Evolutionary conservation across 2,329 filamentous ascomycete genomes (phyloP).

Genomic region (Fusarium continuum): DNA sequence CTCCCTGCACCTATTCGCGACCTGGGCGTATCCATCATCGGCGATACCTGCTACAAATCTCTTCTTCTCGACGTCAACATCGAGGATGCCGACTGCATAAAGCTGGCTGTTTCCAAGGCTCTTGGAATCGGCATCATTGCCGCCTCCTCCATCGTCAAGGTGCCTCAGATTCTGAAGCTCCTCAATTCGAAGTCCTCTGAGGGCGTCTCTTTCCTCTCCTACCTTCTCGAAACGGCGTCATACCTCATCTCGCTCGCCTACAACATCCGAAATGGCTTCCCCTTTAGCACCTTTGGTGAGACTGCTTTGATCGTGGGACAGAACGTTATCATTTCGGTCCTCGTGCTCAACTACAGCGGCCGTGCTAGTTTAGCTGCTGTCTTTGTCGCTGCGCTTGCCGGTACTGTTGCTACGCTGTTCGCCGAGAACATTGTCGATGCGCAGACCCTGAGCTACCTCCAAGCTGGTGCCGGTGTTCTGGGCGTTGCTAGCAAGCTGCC

Average conservation of each 20-base stretch:
- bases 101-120: conserved; percentile 89
- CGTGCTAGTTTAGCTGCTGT: conserved; percentile 73
- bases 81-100: conserved; percentile 80
- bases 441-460: conserved; percentile 75
- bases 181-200: conserved; percentile 80
- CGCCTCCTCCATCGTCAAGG: conserved; percentile 90
- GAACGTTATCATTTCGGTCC: conserved; percentile 86
- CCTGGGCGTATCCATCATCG: conserved; percentile 81
- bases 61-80: conserved; percentile 87
- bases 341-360: conserved; percentile 86
- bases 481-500: conserved; percentile 92
- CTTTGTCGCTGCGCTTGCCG: conserved; percentile 81
- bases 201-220: conserved; percentile 89
- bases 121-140: conserved; percentile 94
- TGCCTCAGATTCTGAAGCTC: conserved; percentile 96
- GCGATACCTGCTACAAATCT: conserved; percentile 83
- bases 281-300: conserved; percentile 97
- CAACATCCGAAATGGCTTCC: conserved; percentile 89
- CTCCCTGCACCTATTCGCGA: conserved; percentile 80
- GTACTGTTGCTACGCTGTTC: conserved; percentile 75
- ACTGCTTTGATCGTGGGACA: conserved; percentile 90
- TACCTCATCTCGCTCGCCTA: conserved; percentile 93
- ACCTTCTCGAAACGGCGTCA: conserved; percentile 87
- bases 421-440: conserved; percentile 70
- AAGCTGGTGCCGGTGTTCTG: conserved; percentile 84